These are phyloP conservation scores for Alternaria ethzedia DNA, from an alignment of 2,329 filamentous ascomycete genomes.

Conservation along the genomic window DNA sequence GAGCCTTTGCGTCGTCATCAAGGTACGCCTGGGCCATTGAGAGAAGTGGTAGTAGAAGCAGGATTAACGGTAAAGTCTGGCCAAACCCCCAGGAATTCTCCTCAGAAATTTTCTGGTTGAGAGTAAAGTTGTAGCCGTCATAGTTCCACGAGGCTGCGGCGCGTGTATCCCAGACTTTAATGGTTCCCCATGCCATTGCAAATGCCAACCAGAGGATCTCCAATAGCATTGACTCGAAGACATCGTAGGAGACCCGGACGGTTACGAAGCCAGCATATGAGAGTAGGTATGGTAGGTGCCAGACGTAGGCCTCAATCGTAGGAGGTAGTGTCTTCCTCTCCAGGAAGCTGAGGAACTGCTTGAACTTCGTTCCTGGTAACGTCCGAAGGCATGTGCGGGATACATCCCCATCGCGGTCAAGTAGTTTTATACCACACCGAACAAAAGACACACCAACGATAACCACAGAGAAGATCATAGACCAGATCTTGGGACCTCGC, in stretches of 20 bases:
- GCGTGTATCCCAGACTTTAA: slow-evolving; percentile 32
- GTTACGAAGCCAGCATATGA: slow-evolving; percentile 15
- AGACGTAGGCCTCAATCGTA: slow-evolving; percentile 8
- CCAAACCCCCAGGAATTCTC: slow-evolving; percentile 36
- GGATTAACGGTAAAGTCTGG: slow-evolving; percentile 33
- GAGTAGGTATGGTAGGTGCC: slow-evolving; percentile 15
- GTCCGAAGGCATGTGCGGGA: slow-evolving; percentile 21
- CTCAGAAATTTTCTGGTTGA: slow-evolving; percentile 13
- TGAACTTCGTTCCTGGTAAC: slow-evolving; percentile 20
- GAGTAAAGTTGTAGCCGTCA: slow-evolving; percentile 10
- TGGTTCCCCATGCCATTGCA: slow-evolving; percentile 35
- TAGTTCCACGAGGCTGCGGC: slow-evolving; percentile 10
- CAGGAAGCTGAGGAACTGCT: slow-evolving; percentile 14
- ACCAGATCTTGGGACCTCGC: slow-evolving; percentile 27
- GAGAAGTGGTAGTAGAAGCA: slow-evolving; percentile 29
- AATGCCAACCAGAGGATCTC: slow-evolving; percentile 34
- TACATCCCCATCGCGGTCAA: slow-evolving; percentile 21
- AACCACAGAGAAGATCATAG: slow-evolving; percentile 31
- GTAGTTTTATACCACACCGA: slow-evolving; percentile 24
- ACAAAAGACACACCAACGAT: slow-evolving; percentile 29
- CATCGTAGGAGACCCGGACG: slow-evolving; percentile 21
- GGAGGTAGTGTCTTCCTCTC: slow-evolving; percentile 6
- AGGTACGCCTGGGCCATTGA: slow-evolving; percentile 34
- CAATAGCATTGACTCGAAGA: slow-evolving; percentile 28
- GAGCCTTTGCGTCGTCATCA: slow-evolving; percentile 27